A percentile compares a stretch with the other conserved stretches of the same genome.
Evolutionary conservation across 2,329 filamentous ascomycete species (phyloP).

Genomic region (Myriosclerotinia curreyana): DNA sequence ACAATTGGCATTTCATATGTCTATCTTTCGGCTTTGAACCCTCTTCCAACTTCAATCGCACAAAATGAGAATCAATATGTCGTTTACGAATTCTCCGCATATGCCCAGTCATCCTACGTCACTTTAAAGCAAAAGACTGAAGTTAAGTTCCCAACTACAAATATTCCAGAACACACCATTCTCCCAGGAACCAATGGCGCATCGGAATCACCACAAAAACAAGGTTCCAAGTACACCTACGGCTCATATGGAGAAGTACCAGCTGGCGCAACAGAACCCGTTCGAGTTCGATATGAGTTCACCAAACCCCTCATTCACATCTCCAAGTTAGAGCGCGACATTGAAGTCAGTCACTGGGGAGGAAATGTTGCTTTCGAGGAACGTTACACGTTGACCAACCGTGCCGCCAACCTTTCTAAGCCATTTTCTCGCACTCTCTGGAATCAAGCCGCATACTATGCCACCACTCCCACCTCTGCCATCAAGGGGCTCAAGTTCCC

Average conservation of each 20-base stretch:
- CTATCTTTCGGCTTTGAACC: constrained; percentile 71
- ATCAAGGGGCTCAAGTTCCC: constrained; percentile 80
- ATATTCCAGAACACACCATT: constrained; percentile 82
- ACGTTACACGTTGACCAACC: constrained; percentile 83
- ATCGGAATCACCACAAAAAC: constrained; percentile 66
- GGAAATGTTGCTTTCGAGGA: constrained; percentile 96
- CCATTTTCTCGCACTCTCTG: constrained; percentile 77
- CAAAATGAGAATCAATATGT: constrained; percentile 88
- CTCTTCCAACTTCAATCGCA: constrained; percentile 77
- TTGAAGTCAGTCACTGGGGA: constrained; percentile 97
- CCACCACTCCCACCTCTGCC: constrained; percentile 69
- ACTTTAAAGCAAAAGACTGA: constrained; percentile 97
- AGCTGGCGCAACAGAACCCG: constrained; percentile 70
- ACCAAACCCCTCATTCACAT: constrained; percentile 86
- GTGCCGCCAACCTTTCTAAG: constrained; percentile 71
- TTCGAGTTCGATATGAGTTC: constrained; percentile 88
- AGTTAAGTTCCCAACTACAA: constrained; percentile 76
- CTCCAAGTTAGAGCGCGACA: constrained; percentile 76
- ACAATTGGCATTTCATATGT: constrained; percentile 87
- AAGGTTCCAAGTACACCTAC: constrained; percentile 83
- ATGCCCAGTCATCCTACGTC: constrained; percentile 76
- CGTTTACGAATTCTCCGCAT: constrained; percentile 79
- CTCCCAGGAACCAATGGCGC: constrained; percentile 60
- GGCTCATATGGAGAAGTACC: constrained; percentile 81
- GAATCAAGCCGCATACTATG: constrained; percentile 67